phyloP scores from a whole-genome alignment of 108 stramenopile genomes.

The Nitzschia sp. region DNA sequence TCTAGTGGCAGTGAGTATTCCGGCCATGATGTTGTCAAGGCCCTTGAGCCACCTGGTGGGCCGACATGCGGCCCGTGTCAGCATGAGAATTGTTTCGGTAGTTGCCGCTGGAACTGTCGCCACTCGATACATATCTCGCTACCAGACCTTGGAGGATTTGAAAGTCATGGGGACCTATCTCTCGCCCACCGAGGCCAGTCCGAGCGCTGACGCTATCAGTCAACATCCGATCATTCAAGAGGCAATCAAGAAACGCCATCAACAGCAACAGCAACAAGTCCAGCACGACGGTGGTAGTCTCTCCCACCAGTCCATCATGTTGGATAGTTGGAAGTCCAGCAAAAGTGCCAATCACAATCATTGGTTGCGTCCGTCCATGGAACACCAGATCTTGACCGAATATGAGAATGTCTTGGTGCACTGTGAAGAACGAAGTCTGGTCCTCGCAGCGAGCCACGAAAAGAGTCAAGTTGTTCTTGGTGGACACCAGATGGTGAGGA shows the following conservation, averaged over 20 bases:
- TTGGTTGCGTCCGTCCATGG: background rate
- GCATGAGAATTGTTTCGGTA: background rate
- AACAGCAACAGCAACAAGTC: background rate
- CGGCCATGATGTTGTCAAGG: background rate
- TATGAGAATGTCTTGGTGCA: conserved; percentile 5
- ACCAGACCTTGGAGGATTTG: conserved; percentile 1
- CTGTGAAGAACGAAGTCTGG: conserved; percentile 1
- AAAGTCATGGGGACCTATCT: conserved; percentile 12
- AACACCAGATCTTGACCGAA: conserved; percentile 1
- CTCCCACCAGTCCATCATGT: background rate
- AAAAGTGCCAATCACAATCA: background rate
- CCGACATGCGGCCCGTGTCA: background rate
- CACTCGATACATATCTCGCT: background rate
- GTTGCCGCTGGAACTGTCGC: background rate
- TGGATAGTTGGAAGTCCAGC: background rate
- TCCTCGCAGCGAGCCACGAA: no score
- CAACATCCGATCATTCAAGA: conserved; percentile 5
- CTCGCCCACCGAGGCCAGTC: background rate
- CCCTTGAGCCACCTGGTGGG: background rate
- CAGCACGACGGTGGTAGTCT: background rate
- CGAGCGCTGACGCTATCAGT: conserved; percentile 8
- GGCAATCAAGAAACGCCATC: background rate
- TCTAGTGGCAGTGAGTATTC: background rate
- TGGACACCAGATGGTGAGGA: no score
- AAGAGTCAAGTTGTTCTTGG: no score